phyloP scores from a whole-genome alignment of 148 eudicot genomes.

The Polygonum maritimum region DNA sequence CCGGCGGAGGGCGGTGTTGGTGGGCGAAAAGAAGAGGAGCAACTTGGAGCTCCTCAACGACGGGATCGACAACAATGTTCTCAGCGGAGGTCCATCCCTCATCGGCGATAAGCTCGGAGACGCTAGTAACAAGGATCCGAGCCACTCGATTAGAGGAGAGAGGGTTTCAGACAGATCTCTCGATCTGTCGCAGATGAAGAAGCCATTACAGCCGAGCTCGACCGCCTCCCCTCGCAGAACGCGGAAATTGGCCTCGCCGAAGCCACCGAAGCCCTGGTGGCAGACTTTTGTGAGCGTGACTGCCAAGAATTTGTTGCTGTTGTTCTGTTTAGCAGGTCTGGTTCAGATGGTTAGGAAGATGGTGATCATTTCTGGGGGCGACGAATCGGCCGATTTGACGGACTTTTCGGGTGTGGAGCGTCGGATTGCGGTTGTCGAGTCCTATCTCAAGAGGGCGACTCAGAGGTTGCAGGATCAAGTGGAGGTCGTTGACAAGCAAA shows the following conservation, averaged over 20 bases:
- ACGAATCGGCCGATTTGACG: slow-evolving; percentile 10
- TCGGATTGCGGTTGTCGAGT: slow-evolving; percentile 49
- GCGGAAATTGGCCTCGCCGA: slow-evolving; percentile 20
- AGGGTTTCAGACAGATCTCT: slow-evolving; percentile 34
- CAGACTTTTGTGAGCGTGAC: slow-evolving; percentile 45
- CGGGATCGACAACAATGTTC: slow-evolving; percentile 14
- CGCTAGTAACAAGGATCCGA: slow-evolving; percentile 32
- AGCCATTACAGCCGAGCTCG: slow-evolving; percentile 18
- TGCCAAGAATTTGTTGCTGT: slow-evolving; percentile 48
- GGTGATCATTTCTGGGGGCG: slow-evolving; percentile 20
- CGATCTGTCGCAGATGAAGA: slow-evolving; percentile 23
- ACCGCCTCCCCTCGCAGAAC: slow-evolving; percentile 20
- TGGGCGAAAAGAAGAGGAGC: slow-evolving; percentile 35
- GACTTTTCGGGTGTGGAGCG: slow-evolving; percentile 52
- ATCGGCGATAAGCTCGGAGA: slow-evolving; percentile 12
- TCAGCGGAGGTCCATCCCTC: slow-evolving; percentile 16
- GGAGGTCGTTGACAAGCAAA: slow-evolving; percentile 48
- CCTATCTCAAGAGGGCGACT: slow-evolving; percentile 37
- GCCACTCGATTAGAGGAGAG: slow-evolving; percentile 44
- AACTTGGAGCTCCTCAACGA: slow-evolving; percentile 31
- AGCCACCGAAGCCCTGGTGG: slow-evolving; percentile 44
- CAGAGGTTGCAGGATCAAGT: slow-evolving; percentile 72
- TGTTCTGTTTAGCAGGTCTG: slow-evolving; percentile 40
- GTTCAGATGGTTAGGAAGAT: slow-evolving; percentile 51
- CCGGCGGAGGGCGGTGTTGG: slow-evolving; percentile 43